Evolutionary conservation across 2,329 filamentous ascomycete genomes (phyloP).

Genomic region (Xylariaceae sp.): DNA sequence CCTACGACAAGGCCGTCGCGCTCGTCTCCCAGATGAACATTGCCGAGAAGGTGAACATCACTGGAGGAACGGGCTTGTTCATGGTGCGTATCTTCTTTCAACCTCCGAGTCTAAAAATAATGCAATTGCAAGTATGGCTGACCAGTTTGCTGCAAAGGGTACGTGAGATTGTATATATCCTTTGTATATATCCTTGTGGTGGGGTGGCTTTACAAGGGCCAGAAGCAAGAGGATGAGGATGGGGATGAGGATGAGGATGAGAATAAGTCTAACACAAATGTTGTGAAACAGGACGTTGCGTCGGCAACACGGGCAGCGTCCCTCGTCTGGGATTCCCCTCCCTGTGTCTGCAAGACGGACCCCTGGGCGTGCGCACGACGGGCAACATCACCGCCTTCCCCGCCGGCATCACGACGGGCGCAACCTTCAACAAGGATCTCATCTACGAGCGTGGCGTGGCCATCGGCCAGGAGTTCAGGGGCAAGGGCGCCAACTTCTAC

Average conservation of each 20-base stretch:
- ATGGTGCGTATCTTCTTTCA: slow-evolving; percentile 56
- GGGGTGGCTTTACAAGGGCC: no score
- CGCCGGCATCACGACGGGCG: slow-evolving; percentile 69
- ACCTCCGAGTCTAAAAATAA: no score
- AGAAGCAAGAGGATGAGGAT: no score
- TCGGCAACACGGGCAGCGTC: slow-evolving; percentile 71
- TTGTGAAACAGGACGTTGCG: slow-evolving; percentile 49
- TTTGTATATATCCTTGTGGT: no score
- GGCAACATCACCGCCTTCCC: slow-evolving; percentile 75
- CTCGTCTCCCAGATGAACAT: slow-evolving; percentile 72
- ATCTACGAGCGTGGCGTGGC: slow-evolving; percentile 64
- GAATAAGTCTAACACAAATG: no score
- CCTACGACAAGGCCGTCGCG: slow-evolving; percentile 63
- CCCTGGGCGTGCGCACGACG: slow-evolving; percentile 65
- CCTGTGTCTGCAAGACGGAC: slow-evolving; percentile 66
- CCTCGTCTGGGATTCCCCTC: slow-evolving; percentile 65
- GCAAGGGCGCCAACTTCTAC: slow-evolving; percentile 67
- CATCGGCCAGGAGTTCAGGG: slow-evolving; percentile 64
- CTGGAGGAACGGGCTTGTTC: slow-evolving; percentile 62
- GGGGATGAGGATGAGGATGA: no score
- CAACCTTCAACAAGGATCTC: slow-evolving; percentile 68
- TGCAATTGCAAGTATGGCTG: not conserved
- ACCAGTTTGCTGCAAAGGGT: slow-evolving; percentile 18
- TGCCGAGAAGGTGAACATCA: slow-evolving; percentile 75
- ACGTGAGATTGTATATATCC: no score